phyloP scores from a whole-genome alignment of 176 grass and related monocot species.

The Carex parvula region DNA sequence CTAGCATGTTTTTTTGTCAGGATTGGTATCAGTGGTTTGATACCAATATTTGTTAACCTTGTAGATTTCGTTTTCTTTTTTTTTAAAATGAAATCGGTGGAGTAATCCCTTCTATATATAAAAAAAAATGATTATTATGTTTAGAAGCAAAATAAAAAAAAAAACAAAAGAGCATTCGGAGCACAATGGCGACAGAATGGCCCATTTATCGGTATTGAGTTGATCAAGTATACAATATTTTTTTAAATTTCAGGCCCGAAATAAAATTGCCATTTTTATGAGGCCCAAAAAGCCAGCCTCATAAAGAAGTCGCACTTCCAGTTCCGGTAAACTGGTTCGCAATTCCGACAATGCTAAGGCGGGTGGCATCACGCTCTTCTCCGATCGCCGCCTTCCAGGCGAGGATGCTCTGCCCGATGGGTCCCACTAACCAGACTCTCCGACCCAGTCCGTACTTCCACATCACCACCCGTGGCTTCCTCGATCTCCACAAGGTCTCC shows the following conservation, averaged over 20 bases:
- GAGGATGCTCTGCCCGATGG: background rate
- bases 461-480: background rate
- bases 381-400: constrained; percentile 9
- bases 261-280: background rate
- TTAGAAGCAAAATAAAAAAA: too few relatives aligned
- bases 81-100: too few relatives aligned
- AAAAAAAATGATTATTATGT: too few relatives aligned
- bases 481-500: constrained; percentile 31
- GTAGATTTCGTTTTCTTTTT: too few relatives aligned
- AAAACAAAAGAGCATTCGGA: too few relatives aligned
- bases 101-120: too few relatives aligned
- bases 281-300: background rate
- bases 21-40: too few relatives aligned
- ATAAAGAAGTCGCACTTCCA: background rate
- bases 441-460: background rate
- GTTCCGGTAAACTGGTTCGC: background rate
- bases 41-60: too few relatives aligned
- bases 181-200: background rate
- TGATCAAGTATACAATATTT: background rate
- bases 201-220: background rate
- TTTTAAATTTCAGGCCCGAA: background rate
- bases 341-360: constrained; percentile 23
- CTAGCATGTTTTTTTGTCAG: too few relatives aligned
- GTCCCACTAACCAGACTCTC: background rate
- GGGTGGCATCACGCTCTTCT: constrained; percentile 24